Base-by-base conservation (phyloP, 768 basidiomycete species). In the Amanita phalloides region DNA sequence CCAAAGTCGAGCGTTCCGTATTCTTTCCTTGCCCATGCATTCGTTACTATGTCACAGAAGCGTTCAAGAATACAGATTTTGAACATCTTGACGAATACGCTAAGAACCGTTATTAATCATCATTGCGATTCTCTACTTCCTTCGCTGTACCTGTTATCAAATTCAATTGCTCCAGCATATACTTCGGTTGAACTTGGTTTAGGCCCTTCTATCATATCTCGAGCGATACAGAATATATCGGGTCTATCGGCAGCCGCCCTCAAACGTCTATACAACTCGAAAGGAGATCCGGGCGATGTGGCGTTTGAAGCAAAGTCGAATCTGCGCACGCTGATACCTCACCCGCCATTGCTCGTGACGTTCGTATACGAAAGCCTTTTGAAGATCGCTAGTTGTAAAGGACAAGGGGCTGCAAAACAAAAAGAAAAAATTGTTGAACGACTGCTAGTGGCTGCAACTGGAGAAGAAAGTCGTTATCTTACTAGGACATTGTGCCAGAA, bases 211-310 rank as follows among this genome's bases (percentile, higher is more conserved):
- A 71, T 83, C 48, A 77, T 89, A 49, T 80, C 81, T 1, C 80
- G 77, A 53, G 78, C 84, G 6, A 77, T 89, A n/a, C 82, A 81
- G 59, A 75, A 81, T 54, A 76, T 86, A 30, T 89, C 86, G 13
- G 86, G 86, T 20, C 67, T 86, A 28, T 75, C 77, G 4, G 58
- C 73, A 17, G 64, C 71, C 6, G 75, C 82, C 10, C 73, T 85
- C 43, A 81, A 71, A 64, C 76, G 70, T 51, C 64, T 91, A 11
- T 88, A 89, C 63, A 84, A 82, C 55, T 68, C 76, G 41, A 79
- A 72, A 32, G 93, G 93, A 3, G 93, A 96, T 65, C 76, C 81
- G 23, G 93, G 93, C 0, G 90, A 93, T 61, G 89, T 93, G 6
- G 93, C 93, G 1, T 91, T 82, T 58, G 78, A 80, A 53, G 90